A percentile compares a stretch with the other conserved stretches of the same genome.
phyloP scores from a whole-genome alignment of 2,329 filamentous ascomycete species.

The Colletotrichum karsti region DNA sequence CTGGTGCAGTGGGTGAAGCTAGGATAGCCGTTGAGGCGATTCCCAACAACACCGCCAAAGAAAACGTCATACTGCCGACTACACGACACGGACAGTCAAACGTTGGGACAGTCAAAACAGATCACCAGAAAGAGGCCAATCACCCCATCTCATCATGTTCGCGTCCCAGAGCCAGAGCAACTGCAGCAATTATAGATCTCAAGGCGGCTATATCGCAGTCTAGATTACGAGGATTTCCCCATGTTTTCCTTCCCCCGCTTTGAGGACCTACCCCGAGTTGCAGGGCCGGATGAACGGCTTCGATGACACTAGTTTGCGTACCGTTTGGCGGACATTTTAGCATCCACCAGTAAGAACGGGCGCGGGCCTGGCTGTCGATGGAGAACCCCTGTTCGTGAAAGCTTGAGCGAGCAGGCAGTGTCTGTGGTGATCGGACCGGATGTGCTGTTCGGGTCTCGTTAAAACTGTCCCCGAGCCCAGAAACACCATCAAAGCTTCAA shows the following conservation, averaged over 20 bases:
- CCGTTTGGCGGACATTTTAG: conserved; percentile 3
- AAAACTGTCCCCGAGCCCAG: not conserved
- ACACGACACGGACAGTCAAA: not conserved
- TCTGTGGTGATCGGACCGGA: not conserved
- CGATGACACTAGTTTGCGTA: not conserved
- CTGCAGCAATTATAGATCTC: not conserved
- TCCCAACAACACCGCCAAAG: not conserved
- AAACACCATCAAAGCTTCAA: not conserved
- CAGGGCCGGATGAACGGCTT: not conserved
- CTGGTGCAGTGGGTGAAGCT: not conserved
- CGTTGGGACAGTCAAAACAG: no score
- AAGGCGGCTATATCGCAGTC: no score
- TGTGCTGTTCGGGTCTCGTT: not conserved
- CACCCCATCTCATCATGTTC: not conserved
- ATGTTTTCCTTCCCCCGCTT: not conserved
- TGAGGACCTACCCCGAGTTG: not conserved
- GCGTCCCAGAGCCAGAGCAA: accelerated
- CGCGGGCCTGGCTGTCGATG: not conserved
- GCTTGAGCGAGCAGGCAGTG: no score
- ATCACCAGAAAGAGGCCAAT: not conserved
- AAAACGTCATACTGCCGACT: not conserved
- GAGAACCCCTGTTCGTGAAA: not conserved
- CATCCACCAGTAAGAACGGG: conserved; percentile 4
- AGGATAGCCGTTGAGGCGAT: not conserved
- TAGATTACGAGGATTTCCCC: not conserved